Evolutionary conservation across 2,329 filamentous ascomycete species (phyloP), one percentile per base, ranked within the genome.

Genomic region (Hirsutella thompsonii): DNA sequence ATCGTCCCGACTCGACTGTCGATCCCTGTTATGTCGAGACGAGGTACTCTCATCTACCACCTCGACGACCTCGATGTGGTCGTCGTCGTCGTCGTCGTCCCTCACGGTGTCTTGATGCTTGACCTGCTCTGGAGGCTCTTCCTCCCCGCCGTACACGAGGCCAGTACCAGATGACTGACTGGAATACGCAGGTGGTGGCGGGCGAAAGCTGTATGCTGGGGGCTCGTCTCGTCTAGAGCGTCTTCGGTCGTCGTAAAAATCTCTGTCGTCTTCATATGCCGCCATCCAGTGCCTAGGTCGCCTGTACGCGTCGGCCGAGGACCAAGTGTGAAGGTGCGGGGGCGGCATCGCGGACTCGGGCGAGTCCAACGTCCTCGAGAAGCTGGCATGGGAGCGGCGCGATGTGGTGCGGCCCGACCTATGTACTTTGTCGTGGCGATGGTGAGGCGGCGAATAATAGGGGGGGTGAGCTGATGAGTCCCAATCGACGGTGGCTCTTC

Each of bases 291-390:
- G 48, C 30, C 48, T 46, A 39, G 52, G 55, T 37, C 55, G 50
- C 44, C 56, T 47, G 45, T 59, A 55, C 29, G 49, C 49, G 44
- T 57, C 55, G 36, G 56, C 56, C 21, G 55, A 47, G 40, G 55
- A 46, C 44, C 52, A 53, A 30, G 46, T 42, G 39, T 56, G 46
- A 37, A 48, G 53, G 42, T 49, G 51, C 44, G 52, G 49, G 21
- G 46, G 53, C 42, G 52, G 52, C 53, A 57, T 57, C 26, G 45
- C 49, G 38, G 50, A 52, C 41, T 51, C 50, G 40, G 52, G 49
- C 42, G 48, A 51, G 42, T 57, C 56, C 45, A 53, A 41, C 46
- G 51, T 57, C 45, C 48, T 54, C 29, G 47, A 46, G 33, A 39
- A 44, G 35, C 40, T 49, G 45, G 42, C 47, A 35, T 44, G 44